phyloP scores from a whole-genome alignment of 495 filamentous ascomycete species.

The Trichoderma orchidacearum region DNA sequence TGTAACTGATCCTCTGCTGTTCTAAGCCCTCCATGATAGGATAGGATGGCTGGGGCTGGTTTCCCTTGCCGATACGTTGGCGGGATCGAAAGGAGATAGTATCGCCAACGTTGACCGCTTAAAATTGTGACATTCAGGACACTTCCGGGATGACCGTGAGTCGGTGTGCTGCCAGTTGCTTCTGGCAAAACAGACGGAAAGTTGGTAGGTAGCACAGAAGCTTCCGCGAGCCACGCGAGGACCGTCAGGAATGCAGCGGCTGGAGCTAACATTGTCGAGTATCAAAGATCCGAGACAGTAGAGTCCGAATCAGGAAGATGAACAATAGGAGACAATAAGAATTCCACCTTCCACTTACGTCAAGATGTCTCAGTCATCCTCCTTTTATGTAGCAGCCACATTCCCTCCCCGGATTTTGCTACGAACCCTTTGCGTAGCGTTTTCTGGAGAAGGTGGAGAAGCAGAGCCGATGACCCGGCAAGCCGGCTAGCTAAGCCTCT shows the following conservation, averaged over 20 bases:
- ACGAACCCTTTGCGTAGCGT: not conserved
- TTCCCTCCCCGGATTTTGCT: not conserved
- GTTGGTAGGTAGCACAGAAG: not conserved
- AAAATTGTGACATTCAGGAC: constrained; percentile 4
- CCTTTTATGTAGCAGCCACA: not conserved
- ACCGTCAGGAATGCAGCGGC: not conserved
- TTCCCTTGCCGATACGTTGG: constrained; percentile 23
- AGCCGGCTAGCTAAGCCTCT: too few relatives aligned
- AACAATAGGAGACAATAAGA: not conserved
- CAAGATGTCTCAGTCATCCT: not conserved
- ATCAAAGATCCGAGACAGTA: not conserved
- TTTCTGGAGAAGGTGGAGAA: not conserved
- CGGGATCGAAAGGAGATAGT: constrained; percentile 24
- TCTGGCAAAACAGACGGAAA: not conserved
- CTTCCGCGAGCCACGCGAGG: not conserved
- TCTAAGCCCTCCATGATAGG: not conserved
- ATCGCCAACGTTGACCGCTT: constrained; percentile 9
- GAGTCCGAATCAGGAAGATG: not conserved
- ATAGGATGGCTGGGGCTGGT: not conserved
- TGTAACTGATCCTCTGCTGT: constrained; percentile 17
- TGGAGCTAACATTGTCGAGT: not conserved
- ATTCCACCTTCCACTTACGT: not conserved
- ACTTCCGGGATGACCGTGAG: not conserved
- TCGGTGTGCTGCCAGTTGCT: not conserved
- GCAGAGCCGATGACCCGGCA: too few relatives aligned